Evolutionary conservation across 108 stramenopile species (phyloP).

Genomic region (Cyclostephanos invisitatus): DNA sequence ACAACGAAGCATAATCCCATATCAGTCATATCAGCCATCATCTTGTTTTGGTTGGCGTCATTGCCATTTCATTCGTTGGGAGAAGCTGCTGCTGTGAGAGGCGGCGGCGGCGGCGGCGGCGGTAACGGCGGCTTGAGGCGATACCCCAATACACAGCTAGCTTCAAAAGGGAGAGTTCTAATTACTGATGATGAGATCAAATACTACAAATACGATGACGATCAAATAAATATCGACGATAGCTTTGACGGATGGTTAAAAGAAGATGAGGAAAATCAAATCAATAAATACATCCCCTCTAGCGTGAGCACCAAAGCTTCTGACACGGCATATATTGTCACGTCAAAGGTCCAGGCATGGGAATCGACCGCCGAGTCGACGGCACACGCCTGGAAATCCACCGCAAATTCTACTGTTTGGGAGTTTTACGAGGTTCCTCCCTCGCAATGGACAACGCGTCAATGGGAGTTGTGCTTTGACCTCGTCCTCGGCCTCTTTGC

Average conservation of each 20-base stretch:
- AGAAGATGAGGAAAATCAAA: slow-evolving; percentile 1
- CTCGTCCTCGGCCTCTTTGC: slow-evolving; percentile 10
- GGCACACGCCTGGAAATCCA: not conserved
- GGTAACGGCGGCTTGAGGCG: not conserved
- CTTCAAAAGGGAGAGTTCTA: slow-evolving; percentile 4
- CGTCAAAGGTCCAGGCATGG: not conserved
- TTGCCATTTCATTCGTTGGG: not conserved
- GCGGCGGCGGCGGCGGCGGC: not conserved
- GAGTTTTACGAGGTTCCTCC: slow-evolving; percentile 36
- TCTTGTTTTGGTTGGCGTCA: not conserved
- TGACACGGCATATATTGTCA: not conserved
- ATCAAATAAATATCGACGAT: not conserved
- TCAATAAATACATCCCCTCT: not conserved
- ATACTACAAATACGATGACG: not conserved
- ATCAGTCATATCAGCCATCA: no score
- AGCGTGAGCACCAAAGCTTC: no score
- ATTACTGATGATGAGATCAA: not conserved
- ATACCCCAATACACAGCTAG: not conserved
- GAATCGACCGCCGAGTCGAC: not conserved
- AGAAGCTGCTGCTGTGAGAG: not conserved
- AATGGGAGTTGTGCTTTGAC: slow-evolving; percentile 33
- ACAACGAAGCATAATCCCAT: not conserved
- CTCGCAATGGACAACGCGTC: slow-evolving; percentile 22
- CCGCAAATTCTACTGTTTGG: slow-evolving; percentile 26
- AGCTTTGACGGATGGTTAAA: not conserved